A percentile compares a stretch with the other conserved stretches of the same genome.
phyloP scores from a whole-genome alignment of 2,329 filamentous ascomycete genomes.

The Malbranchea cinnamomea region DNA sequence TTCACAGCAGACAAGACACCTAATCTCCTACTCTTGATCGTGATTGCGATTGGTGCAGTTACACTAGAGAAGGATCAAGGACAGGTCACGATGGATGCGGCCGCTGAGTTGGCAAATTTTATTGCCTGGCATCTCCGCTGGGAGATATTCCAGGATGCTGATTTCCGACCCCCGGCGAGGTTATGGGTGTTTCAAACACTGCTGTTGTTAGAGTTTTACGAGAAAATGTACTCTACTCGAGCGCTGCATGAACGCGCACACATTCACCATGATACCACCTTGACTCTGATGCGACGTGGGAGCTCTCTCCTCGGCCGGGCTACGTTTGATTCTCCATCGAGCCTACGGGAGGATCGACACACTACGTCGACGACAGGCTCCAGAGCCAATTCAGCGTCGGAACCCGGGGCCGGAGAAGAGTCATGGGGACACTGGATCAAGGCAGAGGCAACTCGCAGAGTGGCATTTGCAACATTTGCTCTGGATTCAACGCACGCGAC shows the following conservation, averaged over 20 bases:
- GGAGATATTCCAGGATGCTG: slow-evolving; percentile 85
- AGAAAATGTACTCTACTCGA: slow-evolving; percentile 94
- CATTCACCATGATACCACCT: slow-evolving; percentile 89
- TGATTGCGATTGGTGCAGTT: slow-evolving; percentile 85
- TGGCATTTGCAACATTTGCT: slow-evolving; percentile 85
- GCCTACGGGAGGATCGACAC: slow-evolving; percentile 47
- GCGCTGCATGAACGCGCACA: slow-evolving; percentile 87
- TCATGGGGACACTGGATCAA: slow-evolving; percentile 97
- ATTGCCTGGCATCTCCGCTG: slow-evolving; percentile 86
- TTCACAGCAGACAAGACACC: slow-evolving; percentile 80
- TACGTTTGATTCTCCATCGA: slow-evolving; percentile 69
- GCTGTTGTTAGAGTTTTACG: slow-evolving; percentile 77
- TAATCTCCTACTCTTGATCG: slow-evolving; percentile 67
- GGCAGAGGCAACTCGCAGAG: slow-evolving; percentile 76
- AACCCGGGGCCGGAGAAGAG: slow-evolving; percentile 61
- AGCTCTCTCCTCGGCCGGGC: slow-evolving; percentile 80
- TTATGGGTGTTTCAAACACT: slow-evolving; percentile 92
- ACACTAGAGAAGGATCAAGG: slow-evolving; percentile 75
- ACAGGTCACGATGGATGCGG: slow-evolving; percentile 54
- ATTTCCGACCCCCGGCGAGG: slow-evolving; percentile 83
- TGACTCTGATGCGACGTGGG: slow-evolving; percentile 88
- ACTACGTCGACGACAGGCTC: slow-evolving; percentile 23
- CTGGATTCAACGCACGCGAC: slow-evolving; percentile 93
- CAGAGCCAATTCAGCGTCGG: slow-evolving; percentile 35
- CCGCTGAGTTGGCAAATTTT: slow-evolving; percentile 77